Conservation (phyloP, 331 rosid genomes). For the Stylosanthes scabra region DNA sequence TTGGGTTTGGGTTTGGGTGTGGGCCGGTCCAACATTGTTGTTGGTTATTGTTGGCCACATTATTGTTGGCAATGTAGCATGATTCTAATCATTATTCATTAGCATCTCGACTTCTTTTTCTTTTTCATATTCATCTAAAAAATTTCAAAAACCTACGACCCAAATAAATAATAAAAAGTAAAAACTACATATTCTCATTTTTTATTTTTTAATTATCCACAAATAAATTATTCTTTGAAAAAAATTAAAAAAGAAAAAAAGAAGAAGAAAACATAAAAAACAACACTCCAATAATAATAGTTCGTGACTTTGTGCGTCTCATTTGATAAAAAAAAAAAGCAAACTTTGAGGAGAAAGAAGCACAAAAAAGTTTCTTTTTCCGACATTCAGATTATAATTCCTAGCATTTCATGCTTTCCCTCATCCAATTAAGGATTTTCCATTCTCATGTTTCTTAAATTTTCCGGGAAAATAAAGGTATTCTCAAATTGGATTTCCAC, state of each 20-base stretch:
- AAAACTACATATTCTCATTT: no score
- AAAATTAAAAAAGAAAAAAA: slow-evolving; percentile 6
- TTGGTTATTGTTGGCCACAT: no score
- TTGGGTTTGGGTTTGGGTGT: no score
- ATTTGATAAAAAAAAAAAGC: slow-evolving; percentile 23
- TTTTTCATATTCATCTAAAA: no score
- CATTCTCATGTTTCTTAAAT: not conserved
- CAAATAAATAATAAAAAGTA: no score
- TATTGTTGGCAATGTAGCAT: no score
- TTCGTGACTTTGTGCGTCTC: not conserved
- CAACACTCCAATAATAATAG: slow-evolving; percentile 10
- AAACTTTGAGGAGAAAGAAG: slow-evolving; percentile 15
- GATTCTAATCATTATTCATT: no score
- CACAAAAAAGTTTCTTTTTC: not conserved
- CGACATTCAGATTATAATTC: slow-evolving; percentile 42
- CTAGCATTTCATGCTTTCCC: slow-evolving; percentile 42
- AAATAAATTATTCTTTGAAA: not conserved
- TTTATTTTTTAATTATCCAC: not conserved
- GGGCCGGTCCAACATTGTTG: no score
- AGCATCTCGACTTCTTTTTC: no score
- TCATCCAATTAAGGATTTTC: slow-evolving; percentile 31
- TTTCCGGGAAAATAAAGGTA: slow-evolving; percentile 9
- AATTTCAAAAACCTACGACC: no score
- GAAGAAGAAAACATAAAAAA: not conserved
- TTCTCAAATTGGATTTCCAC: slow-evolving; percentile 32